phyloP scores from a whole-genome alignment of 2,329 filamentous ascomycete species.

The Cladosporium oxysporum region DNA sequence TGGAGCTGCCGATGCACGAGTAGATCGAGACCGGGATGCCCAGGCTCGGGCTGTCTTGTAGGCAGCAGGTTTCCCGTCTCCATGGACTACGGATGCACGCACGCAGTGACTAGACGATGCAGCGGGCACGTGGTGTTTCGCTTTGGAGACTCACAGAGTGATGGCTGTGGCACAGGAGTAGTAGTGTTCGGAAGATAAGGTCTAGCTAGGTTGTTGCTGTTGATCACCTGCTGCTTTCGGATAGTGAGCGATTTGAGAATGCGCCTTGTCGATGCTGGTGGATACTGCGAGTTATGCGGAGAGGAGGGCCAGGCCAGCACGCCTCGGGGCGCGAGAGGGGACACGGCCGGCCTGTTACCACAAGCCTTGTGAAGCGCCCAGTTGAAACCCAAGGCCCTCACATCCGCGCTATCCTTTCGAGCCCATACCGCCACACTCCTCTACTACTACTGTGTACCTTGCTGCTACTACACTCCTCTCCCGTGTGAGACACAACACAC shows the following conservation, averaged over 20 bases:
- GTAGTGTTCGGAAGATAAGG: background rate
- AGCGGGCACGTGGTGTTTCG: background rate
- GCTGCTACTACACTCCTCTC: background rate
- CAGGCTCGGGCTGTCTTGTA: background rate
- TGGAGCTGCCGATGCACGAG: background rate
- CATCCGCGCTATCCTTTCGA: background rate
- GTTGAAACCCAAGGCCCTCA: background rate
- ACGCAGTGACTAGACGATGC: background rate
- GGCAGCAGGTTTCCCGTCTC: background rate
- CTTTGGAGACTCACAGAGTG: background rate
- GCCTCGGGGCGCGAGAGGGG: background rate
- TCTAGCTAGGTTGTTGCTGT: background rate
- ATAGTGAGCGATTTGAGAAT: background rate
- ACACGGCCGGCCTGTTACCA: background rate
- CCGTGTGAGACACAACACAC: conserved; percentile 13
- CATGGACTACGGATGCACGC: background rate
- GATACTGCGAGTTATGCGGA: background rate
- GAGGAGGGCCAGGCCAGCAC: background rate
- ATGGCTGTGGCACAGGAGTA: background rate
- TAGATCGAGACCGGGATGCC: background rate
- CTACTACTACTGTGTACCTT: background rate
- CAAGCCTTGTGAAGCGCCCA: background rate
- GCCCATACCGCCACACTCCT: background rate
- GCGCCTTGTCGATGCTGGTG: background rate
- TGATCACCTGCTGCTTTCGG: background rate